Conservation (phyloP, 192 early-diverging fungal species). For the Spizellomyces sp. region DNA sequence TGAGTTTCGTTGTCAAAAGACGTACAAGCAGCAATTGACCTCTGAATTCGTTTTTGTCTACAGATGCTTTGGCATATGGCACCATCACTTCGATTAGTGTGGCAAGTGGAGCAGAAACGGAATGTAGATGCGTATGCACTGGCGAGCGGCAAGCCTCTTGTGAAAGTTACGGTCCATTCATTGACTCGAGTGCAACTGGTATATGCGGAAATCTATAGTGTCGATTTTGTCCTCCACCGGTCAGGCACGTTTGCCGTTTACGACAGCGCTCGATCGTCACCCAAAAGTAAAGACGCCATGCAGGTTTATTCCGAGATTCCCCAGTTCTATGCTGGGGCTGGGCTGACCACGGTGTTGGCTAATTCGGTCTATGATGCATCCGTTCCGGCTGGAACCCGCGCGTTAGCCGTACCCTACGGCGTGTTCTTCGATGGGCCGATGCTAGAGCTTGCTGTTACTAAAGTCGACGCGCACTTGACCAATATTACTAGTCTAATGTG, state of each 20-base stretch:
- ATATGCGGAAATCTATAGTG: conserved; percentile 11
- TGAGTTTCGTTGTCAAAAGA: no score
- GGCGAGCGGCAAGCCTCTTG: not conserved
- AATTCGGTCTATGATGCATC: not conserved
- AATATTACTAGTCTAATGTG: conserved; percentile 20
- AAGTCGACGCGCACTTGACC: conserved; percentile 22
- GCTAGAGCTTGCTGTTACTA: conserved; percentile 12
- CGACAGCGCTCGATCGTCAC: conserved; percentile 7
- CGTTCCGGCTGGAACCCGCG: conserved; percentile 13
- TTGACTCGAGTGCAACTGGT: conserved; percentile 15
- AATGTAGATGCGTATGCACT: not conserved
- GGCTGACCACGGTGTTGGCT: not conserved
- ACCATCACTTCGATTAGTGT: conserved; percentile 13
- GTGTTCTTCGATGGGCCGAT: conserved; percentile 14
- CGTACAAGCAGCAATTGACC: no score
- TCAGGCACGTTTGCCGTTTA: conserved; percentile 12
- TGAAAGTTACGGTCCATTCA: not conserved
- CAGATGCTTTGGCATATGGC: conserved; percentile 12
- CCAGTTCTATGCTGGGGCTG: conserved; percentile 2
- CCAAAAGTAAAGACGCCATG: no score
- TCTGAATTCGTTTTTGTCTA: no score
- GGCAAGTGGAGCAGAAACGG: not conserved
- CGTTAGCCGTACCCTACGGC: conserved; percentile 17
- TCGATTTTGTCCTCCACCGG: conserved; percentile 11
- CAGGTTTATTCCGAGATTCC: not conserved